Percentiles rank a stretch among this genome's conserved stretches.
These are phyloP conservation scores for slime mould (Dictyostelium discoideum) DNA, from an alignment of 78 protist species.

Conservation along the genomic window DNA sequence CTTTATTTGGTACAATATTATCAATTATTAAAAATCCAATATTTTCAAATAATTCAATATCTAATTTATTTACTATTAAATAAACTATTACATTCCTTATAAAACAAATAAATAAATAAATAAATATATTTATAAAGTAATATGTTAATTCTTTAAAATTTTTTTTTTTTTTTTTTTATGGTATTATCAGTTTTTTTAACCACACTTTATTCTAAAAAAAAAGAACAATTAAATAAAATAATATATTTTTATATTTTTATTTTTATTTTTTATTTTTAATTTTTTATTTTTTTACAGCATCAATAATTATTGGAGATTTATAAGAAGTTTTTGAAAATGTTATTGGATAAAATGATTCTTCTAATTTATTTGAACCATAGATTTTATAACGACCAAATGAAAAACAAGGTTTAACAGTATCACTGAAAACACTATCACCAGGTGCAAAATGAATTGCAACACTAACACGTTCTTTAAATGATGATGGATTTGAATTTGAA, in stretches of 20 bases:
- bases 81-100: too few species aligned
- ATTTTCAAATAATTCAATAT: too few species aligned
- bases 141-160: too few species aligned
- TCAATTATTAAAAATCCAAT: too few species aligned
- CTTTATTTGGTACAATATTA: too few species aligned
- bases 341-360: slow-evolving; percentile 21
- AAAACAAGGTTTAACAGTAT: neutral
- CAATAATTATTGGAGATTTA: neutral
- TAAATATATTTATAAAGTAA: too few species aligned
- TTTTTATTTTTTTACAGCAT: neutral
- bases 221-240: too few species aligned
- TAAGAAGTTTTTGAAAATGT: neutral
- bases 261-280: neutral
- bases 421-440: slow-evolving; percentile 1
- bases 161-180: too few species aligned
- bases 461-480: neutral
- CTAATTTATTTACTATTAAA: too few species aligned
- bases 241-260: neutral
- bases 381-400: slow-evolving; percentile 60
- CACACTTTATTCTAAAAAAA: too few species aligned
- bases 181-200: too few species aligned
- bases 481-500: slow-evolving; percentile 24
- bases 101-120: too few species aligned
- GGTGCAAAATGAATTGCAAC: slow-evolving; percentile 55
- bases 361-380: neutral